Conservation (phyloP, 148 eudicot species). For the Rhododendron ovatum region DNA sequence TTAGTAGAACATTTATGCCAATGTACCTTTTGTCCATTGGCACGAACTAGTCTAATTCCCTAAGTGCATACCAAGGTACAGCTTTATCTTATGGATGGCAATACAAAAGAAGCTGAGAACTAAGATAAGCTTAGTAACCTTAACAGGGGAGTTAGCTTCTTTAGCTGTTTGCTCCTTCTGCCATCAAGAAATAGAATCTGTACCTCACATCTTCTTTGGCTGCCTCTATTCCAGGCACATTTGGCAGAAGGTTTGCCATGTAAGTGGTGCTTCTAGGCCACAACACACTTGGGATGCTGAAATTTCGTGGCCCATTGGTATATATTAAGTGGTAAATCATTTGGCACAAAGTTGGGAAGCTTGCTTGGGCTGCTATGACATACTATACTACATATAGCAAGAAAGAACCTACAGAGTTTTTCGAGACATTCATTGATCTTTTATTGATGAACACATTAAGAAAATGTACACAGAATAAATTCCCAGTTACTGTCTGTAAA, state of each 20-base stretch:
- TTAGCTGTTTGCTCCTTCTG: background rate
- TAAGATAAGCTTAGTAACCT: background rate
- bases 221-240: background rate
- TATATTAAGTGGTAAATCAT: background rate
- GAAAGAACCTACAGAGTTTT: background rate
- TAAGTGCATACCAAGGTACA: background rate
- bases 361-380: background rate
- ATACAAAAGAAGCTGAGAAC: background rate
- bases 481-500: background rate
- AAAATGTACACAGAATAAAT: background rate
- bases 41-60: background rate
- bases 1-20: background rate
- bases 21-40: background rate
- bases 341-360: background rate
- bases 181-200: background rate
- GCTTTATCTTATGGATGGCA: background rate
- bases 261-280: background rate
- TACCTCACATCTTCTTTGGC: background rate
- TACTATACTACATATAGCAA: background rate
- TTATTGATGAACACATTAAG: background rate
- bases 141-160: background rate
- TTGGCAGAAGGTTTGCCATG: background rate
- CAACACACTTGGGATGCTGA: background rate
- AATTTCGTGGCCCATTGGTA: background rate
- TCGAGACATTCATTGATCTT: background rate